phyloP scores from a whole-genome alignment of 139 green algal species.

The Chlorella sp. region DNA sequence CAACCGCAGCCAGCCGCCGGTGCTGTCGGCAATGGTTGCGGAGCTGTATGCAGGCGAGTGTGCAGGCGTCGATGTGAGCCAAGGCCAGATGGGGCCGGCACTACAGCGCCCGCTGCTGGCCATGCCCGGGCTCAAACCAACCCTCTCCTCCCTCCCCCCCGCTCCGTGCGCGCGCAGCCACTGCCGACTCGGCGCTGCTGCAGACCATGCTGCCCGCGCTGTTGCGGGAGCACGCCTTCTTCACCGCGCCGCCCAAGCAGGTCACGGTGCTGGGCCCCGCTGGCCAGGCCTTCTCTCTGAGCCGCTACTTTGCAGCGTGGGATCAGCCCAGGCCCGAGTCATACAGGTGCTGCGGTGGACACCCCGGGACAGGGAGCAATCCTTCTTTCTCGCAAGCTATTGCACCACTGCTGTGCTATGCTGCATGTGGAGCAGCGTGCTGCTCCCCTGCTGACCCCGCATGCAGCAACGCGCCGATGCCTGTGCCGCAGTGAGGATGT shows the following conservation, averaged over 20 bases:
- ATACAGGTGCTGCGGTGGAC: no score
- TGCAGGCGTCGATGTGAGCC: constrained; percentile 57
- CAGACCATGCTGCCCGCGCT: constrained; percentile 80
- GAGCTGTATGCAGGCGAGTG: constrained; percentile 72
- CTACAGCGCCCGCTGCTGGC: no score
- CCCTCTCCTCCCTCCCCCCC: no score
- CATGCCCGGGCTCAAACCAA: no score
- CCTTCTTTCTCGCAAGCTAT: no score
- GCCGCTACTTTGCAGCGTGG: constrained; percentile 83
- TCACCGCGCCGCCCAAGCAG: constrained; percentile 47
- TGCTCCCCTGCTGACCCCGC: background rate
- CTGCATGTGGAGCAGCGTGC: no score
- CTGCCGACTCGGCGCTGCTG: no score
- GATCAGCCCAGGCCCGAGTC: constrained; percentile 83
- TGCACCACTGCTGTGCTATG: no score
- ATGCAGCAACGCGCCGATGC: no score
- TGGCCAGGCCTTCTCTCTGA: constrained; percentile 46
- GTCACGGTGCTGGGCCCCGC: constrained; percentile 18
- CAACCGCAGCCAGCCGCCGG: constrained; percentile 91
- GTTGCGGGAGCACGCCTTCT: constrained; percentile 78
- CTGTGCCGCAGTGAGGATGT: constrained; percentile 58
- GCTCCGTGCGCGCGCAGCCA: no score
- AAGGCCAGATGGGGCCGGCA: no score
- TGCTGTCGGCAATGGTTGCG: constrained; percentile 77
- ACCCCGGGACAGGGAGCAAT: no score